Evolutionary conservation across 2,329 filamentous ascomycete species (phyloP), one percentile per base, ranked within the genome.

Genomic region (Nemania diffusa): DNA sequence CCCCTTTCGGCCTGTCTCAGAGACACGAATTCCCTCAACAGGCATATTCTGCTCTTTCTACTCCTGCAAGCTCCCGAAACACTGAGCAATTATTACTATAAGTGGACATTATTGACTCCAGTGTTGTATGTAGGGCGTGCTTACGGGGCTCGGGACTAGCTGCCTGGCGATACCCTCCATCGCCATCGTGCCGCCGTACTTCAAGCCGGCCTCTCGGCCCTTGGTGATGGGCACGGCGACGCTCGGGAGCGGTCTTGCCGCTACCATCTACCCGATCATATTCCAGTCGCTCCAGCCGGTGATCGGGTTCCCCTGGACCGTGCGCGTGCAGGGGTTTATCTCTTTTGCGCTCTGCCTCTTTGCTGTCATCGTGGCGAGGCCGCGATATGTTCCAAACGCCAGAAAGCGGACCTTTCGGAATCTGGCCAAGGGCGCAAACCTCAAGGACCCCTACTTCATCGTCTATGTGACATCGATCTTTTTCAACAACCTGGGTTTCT

Each of bases 401-500:
- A 61, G 50, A 20, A 66, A 69, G 56, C 65, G 65, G 20, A 66
- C 46, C 15, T 63, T 70, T 20, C 32, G 40, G 20, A 62, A 44
- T 15, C 29, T 70, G 11, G 60, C 69, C 63, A 64, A 55, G 29
- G 63, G 55, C 29, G 69, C 66, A n/a, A 63, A 61, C 37, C 62
- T 70, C 7, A 62, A 32, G 8, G 69, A 70, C 17, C 15, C 52
- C 17, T 42, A 50, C 40, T 70, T 62, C 37, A 62, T 69, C 27
- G 40, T 70, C 17, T 70, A 69, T 26, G 66, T 69, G 52, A 61
- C 27, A 7, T 68, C 66, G 0, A 69, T 70, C 32, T 57, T 70
- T 15, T 70, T 70, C 20, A 70, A 70, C 37, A 70, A 70, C 42
- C 42, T 70, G 4, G 69, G 69, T 22, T 64, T 69, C 53, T 70